Conservation (phyloP, 2,329 filamentous ascomycete genomes). For the Epichloe hybrida region DNA sequence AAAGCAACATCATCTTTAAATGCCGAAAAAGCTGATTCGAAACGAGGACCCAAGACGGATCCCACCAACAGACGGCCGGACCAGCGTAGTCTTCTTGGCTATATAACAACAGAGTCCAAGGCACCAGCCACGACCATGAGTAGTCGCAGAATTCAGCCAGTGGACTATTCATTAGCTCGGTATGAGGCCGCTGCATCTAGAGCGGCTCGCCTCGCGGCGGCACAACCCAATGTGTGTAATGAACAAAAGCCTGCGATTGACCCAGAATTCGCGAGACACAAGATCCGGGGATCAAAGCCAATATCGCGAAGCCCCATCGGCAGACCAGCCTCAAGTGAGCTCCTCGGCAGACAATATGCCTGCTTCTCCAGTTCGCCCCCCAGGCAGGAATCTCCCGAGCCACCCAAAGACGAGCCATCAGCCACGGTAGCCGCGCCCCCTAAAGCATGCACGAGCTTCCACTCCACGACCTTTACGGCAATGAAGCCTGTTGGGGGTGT, state of each 20-base stretch:
- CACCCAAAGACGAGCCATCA: constrained; percentile 10
- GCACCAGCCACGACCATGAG: constrained; percentile 4
- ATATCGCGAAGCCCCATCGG: constrained; percentile 19
- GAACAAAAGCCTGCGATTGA: constrained; percentile 14
- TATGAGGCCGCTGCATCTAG: constrained; percentile 14
- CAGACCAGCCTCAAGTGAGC: constrained; percentile 12
- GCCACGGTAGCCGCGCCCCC: constrained; percentile 15
- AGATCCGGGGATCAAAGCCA: constrained; percentile 24
- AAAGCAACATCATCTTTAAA: constrained; percentile 6
- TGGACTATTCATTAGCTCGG: constrained; percentile 11
- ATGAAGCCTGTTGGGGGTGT: constrained; percentile 23
- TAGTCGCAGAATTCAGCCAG: constrained; percentile 6
- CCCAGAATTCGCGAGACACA: constrained; percentile 24
- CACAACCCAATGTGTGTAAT: constrained; percentile 1
- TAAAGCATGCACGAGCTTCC: constrained; percentile 30
- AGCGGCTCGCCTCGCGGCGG: constrained; percentile 8
- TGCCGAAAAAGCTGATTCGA: constrained; percentile 4
- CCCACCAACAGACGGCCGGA: constrained; percentile 21
- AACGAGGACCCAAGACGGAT: constrained; percentile 12
- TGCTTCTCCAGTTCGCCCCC: constrained; percentile 46
- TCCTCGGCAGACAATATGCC: constrained; percentile 32
- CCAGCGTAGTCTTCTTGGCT: constrained; percentile 30
- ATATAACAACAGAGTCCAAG: constrained; percentile 18
- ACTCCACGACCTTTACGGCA: constrained; percentile 36
- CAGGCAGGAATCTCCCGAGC: constrained; percentile 12